Evolutionary conservation across 176 grass and related monocot genomes (phyloP).

Genomic region (Poa annua): DNA sequence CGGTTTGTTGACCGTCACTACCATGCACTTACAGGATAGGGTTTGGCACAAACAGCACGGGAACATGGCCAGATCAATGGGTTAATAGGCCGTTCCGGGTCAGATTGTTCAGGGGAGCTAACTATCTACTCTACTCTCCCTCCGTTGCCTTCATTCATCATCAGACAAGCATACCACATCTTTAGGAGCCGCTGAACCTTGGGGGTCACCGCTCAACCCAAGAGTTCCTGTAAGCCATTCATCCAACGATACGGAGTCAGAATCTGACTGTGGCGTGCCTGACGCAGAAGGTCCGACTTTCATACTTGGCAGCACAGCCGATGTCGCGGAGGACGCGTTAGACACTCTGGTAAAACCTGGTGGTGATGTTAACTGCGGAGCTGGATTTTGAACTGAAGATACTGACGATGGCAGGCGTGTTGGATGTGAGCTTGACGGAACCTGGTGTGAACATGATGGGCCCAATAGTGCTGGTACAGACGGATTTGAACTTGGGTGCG

Average conservation of each 20-base stretch:
- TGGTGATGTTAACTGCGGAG: not conserved
- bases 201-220: conserved; percentile 31
- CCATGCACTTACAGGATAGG: not conserved
- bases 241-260: conserved; percentile 43
- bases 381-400: conserved; percentile 10
- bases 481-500: not conserved
- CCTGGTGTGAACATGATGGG: not conserved
- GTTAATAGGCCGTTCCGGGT: conserved; percentile 1
- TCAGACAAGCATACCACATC: conserved; percentile 55
- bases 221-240: conserved; percentile 46
- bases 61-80: conserved; percentile 24
- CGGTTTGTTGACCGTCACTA: not conserved
- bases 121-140: conserved; percentile 5
- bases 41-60: not conserved
- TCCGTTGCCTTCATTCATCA: conserved; percentile 37
- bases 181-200: not conserved
- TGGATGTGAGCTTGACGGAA: conserved; percentile 3
- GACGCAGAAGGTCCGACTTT: not conserved
- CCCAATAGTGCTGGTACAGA: not conserved
- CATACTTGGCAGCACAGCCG: not conserved
- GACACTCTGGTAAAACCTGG: not conserved
- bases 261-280: not conserved
- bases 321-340: not conserved
- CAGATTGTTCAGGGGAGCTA: not conserved
- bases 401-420: not conserved